Evolutionary conservation across 2,329 filamentous ascomycete genomes (phyloP).

Genomic region (Nigrospora oryzae): DNA sequence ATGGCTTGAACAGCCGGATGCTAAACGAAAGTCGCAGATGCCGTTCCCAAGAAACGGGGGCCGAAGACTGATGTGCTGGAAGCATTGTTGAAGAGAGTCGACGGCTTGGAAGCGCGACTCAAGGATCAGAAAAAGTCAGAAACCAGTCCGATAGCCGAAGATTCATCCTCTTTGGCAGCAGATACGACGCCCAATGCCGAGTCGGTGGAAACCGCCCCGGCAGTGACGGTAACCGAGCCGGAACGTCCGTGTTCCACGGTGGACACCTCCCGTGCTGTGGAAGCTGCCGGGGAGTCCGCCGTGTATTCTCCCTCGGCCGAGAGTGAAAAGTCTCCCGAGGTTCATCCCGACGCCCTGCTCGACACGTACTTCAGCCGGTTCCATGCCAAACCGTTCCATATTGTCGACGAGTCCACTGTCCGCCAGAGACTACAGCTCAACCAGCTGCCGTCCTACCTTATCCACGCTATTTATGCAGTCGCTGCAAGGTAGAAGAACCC

Average conservation of each 20-base stretch:
- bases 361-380: slow-evolving; percentile 74
- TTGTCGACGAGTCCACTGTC: slow-evolving; percentile 69
- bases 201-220: slow-evolving; percentile 9
- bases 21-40: slow-evolving; percentile 45
- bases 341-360: slow-evolving; percentile 55
- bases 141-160: slow-evolving; percentile 27
- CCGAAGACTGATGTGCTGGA: slow-evolving; percentile 87
- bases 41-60: slow-evolving; percentile 80
- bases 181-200: slow-evolving; percentile 13
- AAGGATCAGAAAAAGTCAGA: slow-evolving; percentile 54
- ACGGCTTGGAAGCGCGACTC: slow-evolving; percentile 73
- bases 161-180: slow-evolving; percentile 11
- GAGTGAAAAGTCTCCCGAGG: slow-evolving; percentile 35
- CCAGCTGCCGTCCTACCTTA: slow-evolving; percentile 49
- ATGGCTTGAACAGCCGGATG: slow-evolving; percentile 3
- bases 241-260: slow-evolving; percentile 30
- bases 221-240: slow-evolving; percentile 25
- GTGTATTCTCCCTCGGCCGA: slow-evolving; percentile 31
- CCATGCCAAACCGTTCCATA: slow-evolving; percentile 74
- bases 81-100: slow-evolving; percentile 74
- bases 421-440: slow-evolving; percentile 63
- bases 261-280: slow-evolving; percentile 25
- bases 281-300: slow-evolving; percentile 24
- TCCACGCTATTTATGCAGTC: slow-evolving; percentile 52
- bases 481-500: slow-evolving; percentile 44